Evolutionary conservation across 176 grass and related monocot genomes (phyloP), one percentile per base, ranked within the genome.

Genomic region (Neostapfia colusana): DNA sequence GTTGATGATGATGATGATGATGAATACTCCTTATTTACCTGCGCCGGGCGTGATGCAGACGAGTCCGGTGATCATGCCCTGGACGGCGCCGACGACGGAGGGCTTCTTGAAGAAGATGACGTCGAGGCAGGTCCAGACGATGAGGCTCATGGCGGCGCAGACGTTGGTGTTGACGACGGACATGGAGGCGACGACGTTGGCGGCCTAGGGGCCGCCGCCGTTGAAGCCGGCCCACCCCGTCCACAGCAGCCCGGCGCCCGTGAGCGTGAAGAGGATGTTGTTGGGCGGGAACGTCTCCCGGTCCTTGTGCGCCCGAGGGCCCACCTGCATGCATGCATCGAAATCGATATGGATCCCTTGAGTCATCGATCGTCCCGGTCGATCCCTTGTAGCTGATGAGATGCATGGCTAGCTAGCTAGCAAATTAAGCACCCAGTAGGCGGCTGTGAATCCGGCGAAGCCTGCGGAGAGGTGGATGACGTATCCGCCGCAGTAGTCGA

Each of bases 221-320:
- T 97, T 97, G 88, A 97, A 97, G 20, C 94, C 90, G 0, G 90
- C 87, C 94, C 94, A 97, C 10, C 94, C 94, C 78, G 93, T 83
- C 90, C 94, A 97, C 36, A 97, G 88, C 66, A 97, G 75, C 10
- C 90, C 91, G 0, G 88, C 88, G 5, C 90, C 94, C 0, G 84
- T 83, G 53, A 97, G 86, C 62, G 78, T 82, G 65, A 93, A 87
- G 3, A 97, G 75, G 44, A 97, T 82, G 84, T 97, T 97, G 84
- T 97, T 97, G 0, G 90, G 94, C 35, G 91, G 86, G 67, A 97
- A 97, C 54, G 67, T 80, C 69, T 93, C 84, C 25, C 90, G 34
- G 66, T 97, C 93, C 73, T 72, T 70, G 20, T 65, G 58, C 13
- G 81, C 70, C 17, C 88, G 9, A 0, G 91, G 88, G 0, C 94